Evolutionary conservation across 73 alveolate species (phyloP).

Genomic region (Strombidium stylifer): DNA sequence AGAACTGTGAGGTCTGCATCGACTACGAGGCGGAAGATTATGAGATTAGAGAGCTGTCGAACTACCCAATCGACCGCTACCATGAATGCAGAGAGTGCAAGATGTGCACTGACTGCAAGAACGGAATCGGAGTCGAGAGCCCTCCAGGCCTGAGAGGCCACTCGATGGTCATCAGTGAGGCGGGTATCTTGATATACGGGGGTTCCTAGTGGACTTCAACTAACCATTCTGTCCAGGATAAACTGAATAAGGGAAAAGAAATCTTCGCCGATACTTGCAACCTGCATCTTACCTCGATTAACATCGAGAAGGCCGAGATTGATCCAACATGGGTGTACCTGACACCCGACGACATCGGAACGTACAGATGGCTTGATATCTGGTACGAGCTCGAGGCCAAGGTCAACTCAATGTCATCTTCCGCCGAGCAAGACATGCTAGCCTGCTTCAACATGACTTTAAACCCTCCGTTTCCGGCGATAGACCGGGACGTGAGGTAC

Average conservation of each 20-base stretch:
- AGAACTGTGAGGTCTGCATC: too few species aligned
- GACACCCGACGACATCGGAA: conserved; percentile 32
- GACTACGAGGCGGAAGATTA: too few species aligned
- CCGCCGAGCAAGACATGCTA: conserved; percentile 24
- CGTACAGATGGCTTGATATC: conserved; percentile 21
- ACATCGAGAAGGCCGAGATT: conserved; percentile 18
- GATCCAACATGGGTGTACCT: conserved; percentile 4
- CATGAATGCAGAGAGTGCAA: conserved; percentile 17
- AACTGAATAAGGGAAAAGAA: conserved; percentile 15
- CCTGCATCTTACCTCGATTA: background rate
- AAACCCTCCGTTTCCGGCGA: conserved; percentile 30
- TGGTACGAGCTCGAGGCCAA: too few species aligned
- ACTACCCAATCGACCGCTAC: too few species aligned
- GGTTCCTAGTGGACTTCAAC: conserved; percentile 49
- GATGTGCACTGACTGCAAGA: conserved; percentile 9
- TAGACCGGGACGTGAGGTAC: conserved; percentile 14
- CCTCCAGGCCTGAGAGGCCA: conserved; percentile 51
- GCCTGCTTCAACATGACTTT: conserved; percentile 19
- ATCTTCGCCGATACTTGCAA: conserved; percentile 16
- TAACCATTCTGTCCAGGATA: conserved; percentile 20
- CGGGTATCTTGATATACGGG: conserved; percentile 58
- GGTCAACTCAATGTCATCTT: too few species aligned
- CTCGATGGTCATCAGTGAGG: conserved; percentile 22
- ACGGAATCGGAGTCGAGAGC: background rate
- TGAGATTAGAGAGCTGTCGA: too few species aligned